Conservation (phyloP, 2,329 filamentous ascomycete genomes). For the Pseudogymnoascus sp. region DNA sequence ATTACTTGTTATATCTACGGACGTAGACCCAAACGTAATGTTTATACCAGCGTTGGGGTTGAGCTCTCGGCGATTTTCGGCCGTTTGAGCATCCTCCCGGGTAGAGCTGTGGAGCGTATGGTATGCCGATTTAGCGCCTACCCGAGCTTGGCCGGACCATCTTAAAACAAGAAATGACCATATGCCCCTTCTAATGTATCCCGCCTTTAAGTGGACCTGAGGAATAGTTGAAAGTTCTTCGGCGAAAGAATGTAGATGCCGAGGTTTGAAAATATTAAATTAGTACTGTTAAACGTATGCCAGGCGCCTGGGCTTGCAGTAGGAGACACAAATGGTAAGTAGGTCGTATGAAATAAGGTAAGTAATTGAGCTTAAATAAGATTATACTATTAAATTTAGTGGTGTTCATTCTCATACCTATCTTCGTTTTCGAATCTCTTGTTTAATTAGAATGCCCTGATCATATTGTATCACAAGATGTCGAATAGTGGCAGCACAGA, state of each 20-base stretch:
- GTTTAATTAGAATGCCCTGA: neutral
- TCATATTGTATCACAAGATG: neutral
- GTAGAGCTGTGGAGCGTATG: neutral
- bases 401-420: neutral
- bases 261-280: neutral
- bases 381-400: neutral
- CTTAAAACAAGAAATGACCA: neutral
- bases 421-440: neutral
- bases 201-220: neutral
- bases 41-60: neutral
- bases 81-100: neutral
- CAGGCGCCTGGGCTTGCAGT: neutral
- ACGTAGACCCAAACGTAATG: neutral
- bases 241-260: neutral
- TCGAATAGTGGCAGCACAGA: neutral
- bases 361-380: neutral
- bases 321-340: neutral
- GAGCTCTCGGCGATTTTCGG: neutral
- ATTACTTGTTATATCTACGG: neutral
- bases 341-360: neutral
- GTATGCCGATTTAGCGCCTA: neutral
- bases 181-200: neutral
- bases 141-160: neutral
- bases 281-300: neutral
- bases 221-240: neutral